Evolutionary conservation across 2,329 filamentous ascomycete species (phyloP).

Genomic region (Trichoderma breve): DNA sequence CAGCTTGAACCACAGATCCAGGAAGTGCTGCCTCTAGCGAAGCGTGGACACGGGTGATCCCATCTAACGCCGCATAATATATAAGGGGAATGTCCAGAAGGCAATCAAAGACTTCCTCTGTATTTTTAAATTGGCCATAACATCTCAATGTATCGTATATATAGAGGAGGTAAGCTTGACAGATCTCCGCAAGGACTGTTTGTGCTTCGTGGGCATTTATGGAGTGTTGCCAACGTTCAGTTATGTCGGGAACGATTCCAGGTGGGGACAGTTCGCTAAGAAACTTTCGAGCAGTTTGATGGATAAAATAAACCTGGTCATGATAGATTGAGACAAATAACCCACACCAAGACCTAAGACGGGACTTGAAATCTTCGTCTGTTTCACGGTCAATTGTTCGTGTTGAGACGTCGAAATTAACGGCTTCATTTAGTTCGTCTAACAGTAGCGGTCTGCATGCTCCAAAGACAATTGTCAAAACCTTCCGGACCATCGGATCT

Average conservation of each 20-base stretch:
- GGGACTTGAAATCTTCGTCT: not conserved
- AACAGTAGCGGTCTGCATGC: slow-evolving; percentile 27
- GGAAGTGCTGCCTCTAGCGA: too few species aligned
- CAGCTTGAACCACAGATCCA: too few species aligned
- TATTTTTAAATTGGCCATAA: too few species aligned
- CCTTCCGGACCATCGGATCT: slow-evolving; percentile 19
- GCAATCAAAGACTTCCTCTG: too few species aligned
- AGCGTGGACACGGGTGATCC: too few species aligned
- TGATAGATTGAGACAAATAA: slow-evolving; percentile 31
- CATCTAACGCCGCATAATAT: accelerated
- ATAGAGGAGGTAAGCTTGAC: not conserved
- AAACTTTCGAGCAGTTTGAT: slow-evolving; percentile 35
- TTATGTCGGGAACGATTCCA: accelerated
- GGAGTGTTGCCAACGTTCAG: not conserved
- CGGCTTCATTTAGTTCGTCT: slow-evolving; percentile 30
- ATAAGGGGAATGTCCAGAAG: too few species aligned
- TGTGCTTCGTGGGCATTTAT: not conserved
- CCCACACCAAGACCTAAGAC: slow-evolving; percentile 24
- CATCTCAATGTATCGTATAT: not conserved
- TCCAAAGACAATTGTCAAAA: slow-evolving; percentile 28
- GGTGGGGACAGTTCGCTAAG: too few species aligned
- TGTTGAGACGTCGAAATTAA: slow-evolving; percentile 23
- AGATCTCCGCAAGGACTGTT: not conserved
- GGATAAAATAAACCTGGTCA: slow-evolving; percentile 30
- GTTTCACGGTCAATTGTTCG: not conserved